Base-by-base conservation (phyloP, 495 filamentous ascomycete genomes). In the Oidiodendron maius region DNA sequence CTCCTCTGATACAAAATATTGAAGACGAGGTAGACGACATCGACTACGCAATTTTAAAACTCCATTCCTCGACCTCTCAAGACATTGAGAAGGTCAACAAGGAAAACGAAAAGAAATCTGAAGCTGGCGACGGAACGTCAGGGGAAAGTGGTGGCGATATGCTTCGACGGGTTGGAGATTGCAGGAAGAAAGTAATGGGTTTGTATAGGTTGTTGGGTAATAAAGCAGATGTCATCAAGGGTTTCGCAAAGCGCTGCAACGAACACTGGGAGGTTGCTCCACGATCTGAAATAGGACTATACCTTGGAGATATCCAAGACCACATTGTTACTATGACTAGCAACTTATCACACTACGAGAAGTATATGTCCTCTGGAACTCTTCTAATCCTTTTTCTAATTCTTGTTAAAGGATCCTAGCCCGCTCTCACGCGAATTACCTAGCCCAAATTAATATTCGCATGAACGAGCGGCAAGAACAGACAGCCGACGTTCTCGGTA, bases 211-310 rank as follows among this genome's bases (percentile, higher is more conserved):
- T 98, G 37, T 73, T 98, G 17, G 93, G 93, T 55, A 96, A 93
- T 66, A 98, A 98, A 70, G 93, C 91, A 9, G 93, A 98, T 57
- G 93, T 98, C 21, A 96, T 98, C 68, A 96, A 96, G 70, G 90
- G 93, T 1, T 96, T 98, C 53, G 93, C 93, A n/a, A 98, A 98
- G 69, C 75, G 93, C 16, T 98, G 93, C 65, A 98, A 95, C 57
- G 93, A 98, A 69, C 88, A 91, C 53, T 98, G 93, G 89, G 87
- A 95, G 59, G 84, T 98, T 36, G 94, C 93, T 21, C 93, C 93
- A 43, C 75, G 91, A 50, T 90, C 85, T 25, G 93, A 98, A 65
- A 96, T 98, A 65, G 91, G 93, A 5, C 60, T 97, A 45, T 98
- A 96, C 67, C 66, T 98, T 51, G 91, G 93, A 44, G 93, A 96